Percentiles rank a stretch among this genome's conserved stretches.
Conservation (phyloP, 2,329 filamentous ascomycete species). For the Calonectria pteridis region DNA sequence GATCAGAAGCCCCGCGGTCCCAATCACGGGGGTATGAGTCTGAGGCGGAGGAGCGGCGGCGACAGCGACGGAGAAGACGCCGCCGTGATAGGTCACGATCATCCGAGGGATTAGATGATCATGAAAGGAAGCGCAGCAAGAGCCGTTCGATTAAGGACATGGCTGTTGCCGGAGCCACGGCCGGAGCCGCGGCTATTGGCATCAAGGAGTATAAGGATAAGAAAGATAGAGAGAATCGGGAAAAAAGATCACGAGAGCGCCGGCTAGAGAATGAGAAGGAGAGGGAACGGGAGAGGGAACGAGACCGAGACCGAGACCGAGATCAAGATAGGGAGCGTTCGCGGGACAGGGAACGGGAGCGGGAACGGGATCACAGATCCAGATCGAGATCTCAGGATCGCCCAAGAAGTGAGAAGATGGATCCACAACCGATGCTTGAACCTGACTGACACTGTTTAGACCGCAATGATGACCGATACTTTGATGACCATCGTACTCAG, state of each 20-base stretch:
- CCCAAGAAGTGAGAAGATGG: constrained; percentile 45
- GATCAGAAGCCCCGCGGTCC: constrained; percentile 48
- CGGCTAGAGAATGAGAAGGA: constrained; percentile 40
- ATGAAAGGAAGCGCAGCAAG: constrained; percentile 62
- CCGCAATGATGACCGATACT: constrained; percentile 51
- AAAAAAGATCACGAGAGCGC: constrained; percentile 52
- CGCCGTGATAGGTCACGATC: constrained; percentile 50
- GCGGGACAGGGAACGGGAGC: constrained; percentile 8
- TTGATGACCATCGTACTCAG: constrained; percentile 53
- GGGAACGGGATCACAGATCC: constrained; percentile 47
- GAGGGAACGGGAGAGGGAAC: constrained; percentile 34
- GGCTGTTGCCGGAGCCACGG: constrained; percentile 70
- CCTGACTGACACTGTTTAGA: constrained; percentile 34
- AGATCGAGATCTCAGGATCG: constrained; percentile 42
- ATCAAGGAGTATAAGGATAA: constrained; percentile 71
- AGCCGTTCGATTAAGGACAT: constrained; percentile 68
- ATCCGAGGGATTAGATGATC: constrained; percentile 49
- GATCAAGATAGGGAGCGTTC: neutral
- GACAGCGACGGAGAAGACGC: constrained; percentile 54
- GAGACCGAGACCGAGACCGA: constrained; percentile 47
- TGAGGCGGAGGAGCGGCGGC: constrained; percentile 59
- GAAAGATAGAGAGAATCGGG: constrained; percentile 49
- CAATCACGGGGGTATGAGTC: constrained; percentile 59
- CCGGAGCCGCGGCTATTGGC: constrained; percentile 72
- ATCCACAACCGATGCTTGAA: neutral